Conservation (phyloP, 1,139 yeast genomes). For the Saccharomycopsis hybrid region DNA sequence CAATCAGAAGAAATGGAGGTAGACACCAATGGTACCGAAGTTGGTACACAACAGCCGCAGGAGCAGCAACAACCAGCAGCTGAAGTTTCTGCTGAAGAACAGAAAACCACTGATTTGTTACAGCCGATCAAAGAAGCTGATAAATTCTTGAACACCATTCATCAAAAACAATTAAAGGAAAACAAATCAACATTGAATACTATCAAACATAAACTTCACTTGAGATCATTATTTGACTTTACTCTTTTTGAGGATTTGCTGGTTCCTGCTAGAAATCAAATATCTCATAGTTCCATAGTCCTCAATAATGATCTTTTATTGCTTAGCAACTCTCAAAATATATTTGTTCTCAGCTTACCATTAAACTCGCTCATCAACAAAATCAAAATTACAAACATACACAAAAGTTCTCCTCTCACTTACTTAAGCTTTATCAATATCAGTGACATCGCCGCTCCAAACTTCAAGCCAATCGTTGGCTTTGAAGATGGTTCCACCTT, state of each 20-base stretch:
- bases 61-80: background rate
- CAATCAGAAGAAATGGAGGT: constrained; percentile 21
- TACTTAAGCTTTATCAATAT: constrained; percentile 14
- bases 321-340: constrained; percentile 10
- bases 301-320: constrained; percentile 16
- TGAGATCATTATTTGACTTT: constrained; percentile 13
- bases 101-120: constrained; percentile 13
- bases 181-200: constrained; percentile 17
- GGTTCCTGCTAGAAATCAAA: constrained; percentile 7
- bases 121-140: constrained; percentile 18
- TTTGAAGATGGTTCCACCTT: constrained; percentile 22
- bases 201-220: constrained; percentile 7
- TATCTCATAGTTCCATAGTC: constrained; percentile 5
- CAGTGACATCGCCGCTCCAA: constrained; percentile 10
- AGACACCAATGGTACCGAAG: constrained; percentile 9
- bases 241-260: constrained; percentile 9
- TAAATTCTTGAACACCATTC: constrained; percentile 15
- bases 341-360: constrained; percentile 15
- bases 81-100: too few relatives aligned
- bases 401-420: background rate
- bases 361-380: constrained; percentile 9
- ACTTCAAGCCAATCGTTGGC: constrained; percentile 23
- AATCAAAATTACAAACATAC: constrained; percentile 6
- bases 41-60: too few relatives aligned
- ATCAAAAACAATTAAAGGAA: constrained; percentile 19